Evolutionary conservation across 2,329 filamentous ascomycete species (phyloP).

Genomic region (Fusarium napiforme): DNA sequence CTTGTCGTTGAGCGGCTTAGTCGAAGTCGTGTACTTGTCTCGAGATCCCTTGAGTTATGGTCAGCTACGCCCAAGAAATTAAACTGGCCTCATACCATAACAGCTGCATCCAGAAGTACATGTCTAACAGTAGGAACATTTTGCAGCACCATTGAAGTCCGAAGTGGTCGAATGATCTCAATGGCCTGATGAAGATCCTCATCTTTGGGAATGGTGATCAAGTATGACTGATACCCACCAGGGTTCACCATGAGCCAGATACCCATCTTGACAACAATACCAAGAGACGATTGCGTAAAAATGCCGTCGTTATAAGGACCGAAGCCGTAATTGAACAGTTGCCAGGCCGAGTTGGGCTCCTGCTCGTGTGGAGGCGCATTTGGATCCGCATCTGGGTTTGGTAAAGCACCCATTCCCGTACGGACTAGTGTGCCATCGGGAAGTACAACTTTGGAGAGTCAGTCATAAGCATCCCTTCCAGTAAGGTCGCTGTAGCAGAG

Average conservation of each 20-base stretch:
- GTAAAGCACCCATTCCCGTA: constrained; percentile 35
- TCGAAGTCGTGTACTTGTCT: constrained; percentile 16
- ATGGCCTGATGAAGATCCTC: constrained; percentile 36
- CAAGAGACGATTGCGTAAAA: constrained; percentile 28
- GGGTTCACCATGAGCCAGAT: constrained; percentile 36
- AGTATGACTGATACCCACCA: constrained; percentile 27
- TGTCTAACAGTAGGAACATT: constrained; percentile 37
- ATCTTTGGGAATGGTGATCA: constrained; percentile 35
- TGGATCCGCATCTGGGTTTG: constrained; percentile 25
- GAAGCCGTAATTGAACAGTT: constrained; percentile 34
- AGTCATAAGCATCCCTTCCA: neutral
- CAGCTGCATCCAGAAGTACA: constrained; percentile 35
- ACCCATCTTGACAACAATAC: constrained; percentile 36
- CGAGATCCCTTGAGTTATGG: neutral
- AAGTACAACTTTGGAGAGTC: neutral
- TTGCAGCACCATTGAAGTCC: constrained; percentile 36
- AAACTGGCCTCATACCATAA: constrained; percentile 3
- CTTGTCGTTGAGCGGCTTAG: constrained; percentile 10
- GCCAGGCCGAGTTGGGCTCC: constrained; percentile 30
- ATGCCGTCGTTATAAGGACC: constrained; percentile 33
- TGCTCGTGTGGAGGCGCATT: constrained; percentile 26
- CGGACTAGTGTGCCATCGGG: constrained; percentile 26
- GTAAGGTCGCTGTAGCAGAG: fast-evolving
- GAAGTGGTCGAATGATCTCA: constrained; percentile 35
- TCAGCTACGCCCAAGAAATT: neutral